Base-by-base conservation (phyloP, 257 asterid species). In the Penstemon newberryi region DNA sequence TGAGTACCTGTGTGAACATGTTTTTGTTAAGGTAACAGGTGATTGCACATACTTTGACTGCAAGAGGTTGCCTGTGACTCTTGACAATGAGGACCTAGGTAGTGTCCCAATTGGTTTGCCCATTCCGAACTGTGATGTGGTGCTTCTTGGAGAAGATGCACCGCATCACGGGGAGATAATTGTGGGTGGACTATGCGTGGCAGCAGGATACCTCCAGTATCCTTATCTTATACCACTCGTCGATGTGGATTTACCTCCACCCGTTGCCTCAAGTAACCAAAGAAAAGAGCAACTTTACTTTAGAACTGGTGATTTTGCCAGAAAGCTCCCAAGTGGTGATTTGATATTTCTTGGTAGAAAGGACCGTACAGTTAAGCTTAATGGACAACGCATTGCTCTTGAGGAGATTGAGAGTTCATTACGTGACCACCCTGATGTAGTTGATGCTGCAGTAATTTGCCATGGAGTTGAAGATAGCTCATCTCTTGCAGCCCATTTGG, bases 31-130 rank as follows among this genome's bases (percentile, higher is more conserved):
- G 97, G 97, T 93, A 70, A 74, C 97, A 60, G 98, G 98, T 36
- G 98, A 93, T 69, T 93, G 98, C 82, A 88, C 96, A 42, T 90
- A 86, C 80, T 93, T 93, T 77, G 95, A 93, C 78, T 93, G 97
- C 94, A 85, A 77, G 76, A 77, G 82, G 75, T 80, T 93, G 83
- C 82, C 95, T 7, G 58, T 71, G 67, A 75, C 84, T 74, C 77
- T 83, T 75, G 86, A 84, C 75, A 77, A 79, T 65, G 85, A 85
- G 80, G 77, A 64, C 45, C 69, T 80, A 54, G 75, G 84, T 67
- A 87, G 92, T 65, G 80, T 93, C 63, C 98, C 98, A 7, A 79
- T 93, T 65, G 97, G 98, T 36, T 69, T 78, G 71, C 92, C 95
- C 18, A 10, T 90, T 67, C 72, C 82, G 43, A 90, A 87, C 76